Conservation (phyloP, 768 basidiomycete genomes). For the Termitomyces heimii region DNA sequence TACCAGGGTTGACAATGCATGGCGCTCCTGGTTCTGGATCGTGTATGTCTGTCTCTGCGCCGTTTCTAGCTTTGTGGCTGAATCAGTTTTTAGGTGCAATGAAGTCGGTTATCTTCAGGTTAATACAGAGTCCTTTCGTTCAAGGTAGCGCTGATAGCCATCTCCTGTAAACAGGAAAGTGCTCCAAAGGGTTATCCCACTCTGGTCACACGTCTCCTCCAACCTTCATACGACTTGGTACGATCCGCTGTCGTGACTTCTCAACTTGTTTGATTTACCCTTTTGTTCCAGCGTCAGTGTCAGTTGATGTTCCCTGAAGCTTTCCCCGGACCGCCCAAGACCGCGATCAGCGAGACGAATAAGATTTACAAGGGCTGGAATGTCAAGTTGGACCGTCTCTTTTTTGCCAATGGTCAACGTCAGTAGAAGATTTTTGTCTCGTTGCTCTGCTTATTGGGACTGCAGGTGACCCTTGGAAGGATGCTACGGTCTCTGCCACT, state of each 20-base stretch:
- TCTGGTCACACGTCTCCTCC: constrained; percentile 50
- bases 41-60: constrained; percentile 33
- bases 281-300: constrained; percentile 52
- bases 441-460: background rate
- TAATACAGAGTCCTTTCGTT: background rate
- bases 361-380: constrained; percentile 56
- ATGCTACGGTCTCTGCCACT: constrained; percentile 60
- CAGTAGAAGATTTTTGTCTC: constrained; percentile 19
- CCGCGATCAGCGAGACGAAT: constrained; percentile 40
- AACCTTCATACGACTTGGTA: constrained; percentile 51
- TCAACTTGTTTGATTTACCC: background rate
- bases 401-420: constrained; percentile 70
- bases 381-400: constrained; percentile 48
- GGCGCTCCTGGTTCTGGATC: constrained; percentile 70
- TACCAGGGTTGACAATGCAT: constrained; percentile 45
- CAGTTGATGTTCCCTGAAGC: constrained; percentile 58
- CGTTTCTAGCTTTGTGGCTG: background rate
- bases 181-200: constrained; percentile 32
- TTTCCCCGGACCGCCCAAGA: constrained; percentile 41
- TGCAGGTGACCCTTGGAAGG: constrained; percentile 69
- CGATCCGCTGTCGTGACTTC: constrained; percentile 2
- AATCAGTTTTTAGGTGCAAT: constrained; percentile 45
- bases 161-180: constrained; percentile 26
- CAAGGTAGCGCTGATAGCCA: background rate
- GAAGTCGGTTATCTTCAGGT: constrained; percentile 60